phyloP scores from a whole-genome alignment of 2,329 filamentous ascomycete genomes.

The Macroventuria anomochaeta region DNA sequence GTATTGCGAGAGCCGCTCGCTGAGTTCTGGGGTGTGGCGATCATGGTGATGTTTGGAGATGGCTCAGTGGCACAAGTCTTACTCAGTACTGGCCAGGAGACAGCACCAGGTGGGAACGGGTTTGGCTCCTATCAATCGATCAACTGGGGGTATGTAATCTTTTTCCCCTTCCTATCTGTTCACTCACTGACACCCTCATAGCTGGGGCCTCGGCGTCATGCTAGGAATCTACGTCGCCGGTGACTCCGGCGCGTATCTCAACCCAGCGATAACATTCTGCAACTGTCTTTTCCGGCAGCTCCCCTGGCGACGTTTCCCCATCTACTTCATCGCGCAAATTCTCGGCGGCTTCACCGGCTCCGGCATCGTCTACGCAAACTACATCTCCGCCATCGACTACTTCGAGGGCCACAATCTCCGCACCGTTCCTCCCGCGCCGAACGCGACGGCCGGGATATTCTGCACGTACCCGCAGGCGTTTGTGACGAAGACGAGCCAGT shows the following conservation, averaged over 20 bases:
- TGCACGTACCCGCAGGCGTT: constrained; percentile 74
- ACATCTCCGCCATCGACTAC: constrained; percentile 65
- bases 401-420: constrained; percentile 68
- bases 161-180: background rate
- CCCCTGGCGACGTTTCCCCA: constrained; percentile 72
- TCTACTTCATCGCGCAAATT: constrained; percentile 71
- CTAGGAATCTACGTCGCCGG: constrained; percentile 67
- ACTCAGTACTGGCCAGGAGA: constrained; percentile 45
- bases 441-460: constrained; percentile 72
- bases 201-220: constrained; percentile 49
- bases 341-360: constrained; percentile 70
- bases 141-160: constrained; percentile 51
- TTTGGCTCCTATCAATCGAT: constrained; percentile 53
- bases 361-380: constrained; percentile 54
- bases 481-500: constrained; percentile 69
- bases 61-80: constrained; percentile 54
- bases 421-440: constrained; percentile 64
- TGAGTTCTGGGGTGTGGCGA: constrained; percentile 53
- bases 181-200: constrained; percentile 5
- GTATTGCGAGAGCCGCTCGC: constrained; percentile 53
- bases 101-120: constrained; percentile 52
- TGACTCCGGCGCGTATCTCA: constrained; percentile 70
- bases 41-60: constrained; percentile 55
- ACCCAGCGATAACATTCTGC: constrained; percentile 70
- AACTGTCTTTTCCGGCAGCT: constrained; percentile 73